Evolutionary conservation across 108 stramenopile genomes (phyloP).

Genomic region (Cyclotella sp.): DNA sequence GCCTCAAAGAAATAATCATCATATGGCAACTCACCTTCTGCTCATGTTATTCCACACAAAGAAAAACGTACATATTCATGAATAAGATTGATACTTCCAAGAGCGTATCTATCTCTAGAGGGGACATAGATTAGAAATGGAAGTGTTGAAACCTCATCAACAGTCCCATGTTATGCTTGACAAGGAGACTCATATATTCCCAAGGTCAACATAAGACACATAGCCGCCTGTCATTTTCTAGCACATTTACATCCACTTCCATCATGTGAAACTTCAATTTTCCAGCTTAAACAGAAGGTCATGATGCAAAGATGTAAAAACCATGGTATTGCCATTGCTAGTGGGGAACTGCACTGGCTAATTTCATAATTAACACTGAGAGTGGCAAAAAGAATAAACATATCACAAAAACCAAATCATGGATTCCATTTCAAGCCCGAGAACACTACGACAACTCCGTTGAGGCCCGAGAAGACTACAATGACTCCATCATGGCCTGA

Average conservation of each 20-base stretch:
- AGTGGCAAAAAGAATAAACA: no score
- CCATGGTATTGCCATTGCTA: no score
- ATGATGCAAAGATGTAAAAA: not conserved
- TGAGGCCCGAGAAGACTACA: no score
- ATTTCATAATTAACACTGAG: no score
- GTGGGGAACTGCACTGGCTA: no score
- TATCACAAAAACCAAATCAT: no score
- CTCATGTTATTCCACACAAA: constrained; percentile 8
- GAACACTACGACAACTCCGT: no score
- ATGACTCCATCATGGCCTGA: no score
- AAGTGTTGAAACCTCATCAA: not conserved
- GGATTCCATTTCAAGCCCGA: no score
- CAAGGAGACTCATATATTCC: not conserved
- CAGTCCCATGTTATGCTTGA: not conserved
- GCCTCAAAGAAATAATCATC: not conserved
- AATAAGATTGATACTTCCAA: not conserved
- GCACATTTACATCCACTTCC: not conserved
- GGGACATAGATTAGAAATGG: not conserved
- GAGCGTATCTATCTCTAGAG: not conserved
- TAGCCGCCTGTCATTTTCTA: not conserved
- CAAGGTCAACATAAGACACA: not conserved
- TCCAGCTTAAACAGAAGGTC: not conserved
- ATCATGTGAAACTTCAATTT: not conserved
- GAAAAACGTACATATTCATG: not conserved
- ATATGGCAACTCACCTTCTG: not conserved